Percentiles rank a stretch among this genome's conserved stretches.
These are phyloP conservation scores for Chlamydomonas sp. DNA, from an alignment of 139 green algal species.

Conservation along the genomic window DNA sequence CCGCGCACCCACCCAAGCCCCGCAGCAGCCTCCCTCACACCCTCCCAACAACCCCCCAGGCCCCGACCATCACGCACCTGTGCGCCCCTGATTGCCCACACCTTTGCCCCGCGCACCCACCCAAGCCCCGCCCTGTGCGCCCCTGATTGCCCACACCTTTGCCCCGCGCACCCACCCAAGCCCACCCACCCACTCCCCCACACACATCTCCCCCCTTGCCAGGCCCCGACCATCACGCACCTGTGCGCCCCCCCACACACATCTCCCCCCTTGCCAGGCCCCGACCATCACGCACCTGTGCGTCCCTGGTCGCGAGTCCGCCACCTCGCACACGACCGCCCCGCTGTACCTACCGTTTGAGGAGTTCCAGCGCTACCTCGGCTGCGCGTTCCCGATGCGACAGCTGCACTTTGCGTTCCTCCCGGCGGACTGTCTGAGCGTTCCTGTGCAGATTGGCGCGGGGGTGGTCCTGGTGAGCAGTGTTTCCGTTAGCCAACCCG, in stretches of 20 bases:
- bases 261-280: conserved; percentile 12
- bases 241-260: conserved; percentile 17
- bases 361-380: conserved; percentile 20
- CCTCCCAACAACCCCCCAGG: neutral
- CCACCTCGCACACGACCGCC: conserved; percentile 15
- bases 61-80: no score
- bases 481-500: neutral
- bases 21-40: no score
- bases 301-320: neutral
- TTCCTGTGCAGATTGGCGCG: conserved; percentile 11
- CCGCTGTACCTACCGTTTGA: conserved; percentile 36
- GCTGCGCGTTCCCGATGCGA: neutral
- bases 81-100: no score
- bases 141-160: neutral
- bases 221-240: conserved; percentile 28
- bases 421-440: conserved; percentile 7
- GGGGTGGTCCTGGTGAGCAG: conserved; percentile 26
- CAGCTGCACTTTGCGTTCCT: conserved; percentile 21
- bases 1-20: no score
- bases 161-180: no score
- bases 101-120: no score
- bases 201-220: neutral
- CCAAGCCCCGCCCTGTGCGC: neutral
- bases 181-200: neutral
- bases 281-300: conserved; percentile 28